Percentiles rank a stretch among this genome's conserved stretches.
Conservation (phyloP, 768 basidiomycete genomes). For the Tylopilus subfusipes region DNA sequence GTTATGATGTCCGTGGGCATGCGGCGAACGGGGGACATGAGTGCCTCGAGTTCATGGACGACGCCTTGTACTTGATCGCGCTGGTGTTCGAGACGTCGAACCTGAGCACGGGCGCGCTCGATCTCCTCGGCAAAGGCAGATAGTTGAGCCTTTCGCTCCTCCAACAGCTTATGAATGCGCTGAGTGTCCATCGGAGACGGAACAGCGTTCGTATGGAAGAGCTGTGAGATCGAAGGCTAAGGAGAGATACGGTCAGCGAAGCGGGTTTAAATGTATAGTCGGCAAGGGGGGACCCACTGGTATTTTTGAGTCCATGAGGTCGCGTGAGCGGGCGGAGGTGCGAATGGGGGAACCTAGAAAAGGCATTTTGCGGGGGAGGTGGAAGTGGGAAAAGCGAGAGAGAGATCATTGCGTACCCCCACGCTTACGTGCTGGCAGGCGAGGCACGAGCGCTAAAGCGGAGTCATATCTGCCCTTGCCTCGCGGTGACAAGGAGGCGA, state of each 20-base stretch:
- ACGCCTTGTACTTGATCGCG: conserved; percentile 7
- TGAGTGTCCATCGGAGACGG: conserved; percentile 24
- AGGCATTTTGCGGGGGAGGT: background rate
- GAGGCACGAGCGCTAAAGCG: too few species aligned
- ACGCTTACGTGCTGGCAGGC: too few species aligned
- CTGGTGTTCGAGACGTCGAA: conserved; percentile 18
- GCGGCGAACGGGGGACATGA: conserved; percentile 29
- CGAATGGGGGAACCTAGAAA: background rate
- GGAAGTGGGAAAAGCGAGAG: background rate
- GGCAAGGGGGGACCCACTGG: conserved; percentile 14
- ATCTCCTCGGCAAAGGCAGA: conserved; percentile 17
- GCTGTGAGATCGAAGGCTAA: conserved; percentile 25
- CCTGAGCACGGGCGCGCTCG: conserved; percentile 20
- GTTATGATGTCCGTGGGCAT: conserved; percentile 31
- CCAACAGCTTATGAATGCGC: conserved; percentile 13
- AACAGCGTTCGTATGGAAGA: conserved; percentile 28
- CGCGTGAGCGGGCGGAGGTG: background rate
- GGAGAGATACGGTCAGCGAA: background rate
- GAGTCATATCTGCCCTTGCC: too few species aligned
- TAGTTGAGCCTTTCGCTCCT: conserved; percentile 16
- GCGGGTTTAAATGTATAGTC: background rate
- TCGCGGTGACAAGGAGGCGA: too few species aligned
- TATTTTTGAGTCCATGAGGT: conserved; percentile 18
- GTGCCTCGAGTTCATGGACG: conserved; percentile 26
- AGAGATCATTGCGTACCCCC: too few species aligned